Base-by-base conservation (phyloP, 305 asterid species). In the Plantago lanceolata region DNA sequence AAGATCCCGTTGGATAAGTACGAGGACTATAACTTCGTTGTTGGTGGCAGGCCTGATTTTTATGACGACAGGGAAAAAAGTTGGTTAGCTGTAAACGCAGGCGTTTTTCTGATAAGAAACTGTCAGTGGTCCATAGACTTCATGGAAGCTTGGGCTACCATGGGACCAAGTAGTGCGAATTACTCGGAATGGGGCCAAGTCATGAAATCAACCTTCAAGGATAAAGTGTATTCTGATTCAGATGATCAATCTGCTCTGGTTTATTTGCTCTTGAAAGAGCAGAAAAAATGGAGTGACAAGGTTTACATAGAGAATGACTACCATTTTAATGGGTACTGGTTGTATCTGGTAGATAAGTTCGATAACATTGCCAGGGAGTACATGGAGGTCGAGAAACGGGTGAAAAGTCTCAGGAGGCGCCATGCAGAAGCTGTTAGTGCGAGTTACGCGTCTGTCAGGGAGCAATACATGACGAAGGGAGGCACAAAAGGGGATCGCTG, bases 101-200 rank as follows among this genome's bases (percentile, higher is more conserved):
- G 96, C 0, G 79, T 84, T 55, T 84, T 88, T 7, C 65, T 88
- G 65, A 76, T 88, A 0, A 58, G 96, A n/a, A 88, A 88, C 52
- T 88, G 96, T 12, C 89, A 80, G 28, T 88, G 96, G 96, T 71
- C 96, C 15, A 76, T 88, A 86, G 82, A 82, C 4, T 82, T 88
- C 45, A 15, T 88, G 57, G 81, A 84, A 3, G 80, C 61, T 26
- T 88, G 96, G 96, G 94, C 88, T 5, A 20, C 45, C 2, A 85
- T 88, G 86, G 89, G 94, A 44, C 94, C 94, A n/a, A 73, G 63
- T 50, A 79, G 87, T 71, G 89, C 86, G 35, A 56, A 82, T n/a
- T 80, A 71, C 67, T 1, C 61, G 0, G 70, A 70, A 28, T 85
- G 96, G 94, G 89, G 89, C 14, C 33, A 71, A 57, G 74, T 71